Percentiles rank a stretch among this genome's conserved stretches.
Evolutionary conservation across 2,329 filamentous ascomycete species (phyloP).

Genomic region (Talaromyces pinophilus): DNA sequence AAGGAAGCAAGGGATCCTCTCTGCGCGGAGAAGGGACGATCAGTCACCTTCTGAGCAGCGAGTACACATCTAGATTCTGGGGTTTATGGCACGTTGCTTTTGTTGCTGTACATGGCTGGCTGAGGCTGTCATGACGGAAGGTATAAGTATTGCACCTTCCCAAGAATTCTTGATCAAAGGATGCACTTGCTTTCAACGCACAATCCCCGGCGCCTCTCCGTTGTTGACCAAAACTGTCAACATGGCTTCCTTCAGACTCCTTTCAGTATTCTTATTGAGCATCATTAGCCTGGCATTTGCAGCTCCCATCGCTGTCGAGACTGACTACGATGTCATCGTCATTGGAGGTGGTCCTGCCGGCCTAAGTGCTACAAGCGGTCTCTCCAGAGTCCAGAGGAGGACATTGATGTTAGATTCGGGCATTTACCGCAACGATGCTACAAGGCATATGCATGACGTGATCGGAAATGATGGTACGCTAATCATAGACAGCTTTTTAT

Average conservation of each 20-base stretch:
- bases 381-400: constrained; percentile 60
- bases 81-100: not conserved
- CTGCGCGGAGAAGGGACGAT: not conserved
- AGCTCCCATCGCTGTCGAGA: constrained; percentile 23
- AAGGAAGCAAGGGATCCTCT: not conserved
- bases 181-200: not conserved
- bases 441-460: constrained; percentile 63
- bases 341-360: constrained; percentile 61
- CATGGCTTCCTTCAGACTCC: constrained; percentile 6
- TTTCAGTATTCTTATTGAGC: constrained; percentile 9
- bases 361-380: constrained; percentile 56
- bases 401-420: constrained; percentile 61
- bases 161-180: not conserved
- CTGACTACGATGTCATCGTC: constrained; percentile 58
- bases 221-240: not conserved
- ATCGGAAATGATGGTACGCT: constrained; percentile 59
- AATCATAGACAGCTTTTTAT: no score
- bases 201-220: not conserved
- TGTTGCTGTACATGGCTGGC: not conserved
- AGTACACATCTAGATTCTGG: not conserved
- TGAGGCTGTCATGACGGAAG: not conserved
- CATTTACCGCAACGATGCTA: constrained; percentile 59
- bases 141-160: constrained; percentile 4
- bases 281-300: not conserved
- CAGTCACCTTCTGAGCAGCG: not conserved